Conservation (phyloP, 1,284 basidiomycete species). For the Heimioporus retisporus region DNA sequence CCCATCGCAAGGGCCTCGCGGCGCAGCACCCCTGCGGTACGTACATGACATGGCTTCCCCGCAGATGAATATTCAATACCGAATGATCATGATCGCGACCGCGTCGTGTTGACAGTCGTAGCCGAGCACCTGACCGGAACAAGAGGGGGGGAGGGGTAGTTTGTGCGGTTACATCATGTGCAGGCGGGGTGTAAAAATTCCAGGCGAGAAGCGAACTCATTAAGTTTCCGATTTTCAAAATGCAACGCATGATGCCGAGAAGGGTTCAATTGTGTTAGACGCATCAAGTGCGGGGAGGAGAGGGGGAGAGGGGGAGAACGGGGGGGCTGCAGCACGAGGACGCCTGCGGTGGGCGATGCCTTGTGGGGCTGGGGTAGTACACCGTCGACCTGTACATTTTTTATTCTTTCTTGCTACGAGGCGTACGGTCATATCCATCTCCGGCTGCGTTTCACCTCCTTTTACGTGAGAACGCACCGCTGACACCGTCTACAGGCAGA, state of each 20-base stretch:
- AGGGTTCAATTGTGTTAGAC: slow-evolving; percentile 19
- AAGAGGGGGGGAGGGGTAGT: no score
- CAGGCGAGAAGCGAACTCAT: slow-evolving; percentile 40
- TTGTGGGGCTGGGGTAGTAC: no score
- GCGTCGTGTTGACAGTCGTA: slow-evolving; percentile 22
- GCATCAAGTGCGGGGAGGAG: slow-evolving; percentile 40
- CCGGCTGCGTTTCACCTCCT: no score
- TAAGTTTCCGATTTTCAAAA: slow-evolving; percentile 47
- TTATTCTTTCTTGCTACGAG: no score
- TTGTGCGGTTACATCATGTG: no score
- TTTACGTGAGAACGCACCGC: no score
- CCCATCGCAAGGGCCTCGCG: slow-evolving; percentile 50
- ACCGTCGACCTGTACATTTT: no score
- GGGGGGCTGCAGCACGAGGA: no score
- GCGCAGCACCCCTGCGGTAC: slow-evolving; percentile 37
- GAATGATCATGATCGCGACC: slow-evolving; percentile 13
- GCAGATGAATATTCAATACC: slow-evolving; percentile 36
- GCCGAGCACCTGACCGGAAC: slow-evolving; percentile 20
- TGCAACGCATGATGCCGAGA: slow-evolving; percentile 20
- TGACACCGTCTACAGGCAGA: no score
- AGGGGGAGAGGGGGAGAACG: not conserved
- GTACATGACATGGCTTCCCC: slow-evolving; percentile 22
- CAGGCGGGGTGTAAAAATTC: slow-evolving; percentile 32
- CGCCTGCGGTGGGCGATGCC: no score
- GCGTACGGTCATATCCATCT: no score